Evolutionary conservation across 2,329 filamentous ascomycete genomes (phyloP).

Genomic region (Colletotrichum spinosum): DNA sequence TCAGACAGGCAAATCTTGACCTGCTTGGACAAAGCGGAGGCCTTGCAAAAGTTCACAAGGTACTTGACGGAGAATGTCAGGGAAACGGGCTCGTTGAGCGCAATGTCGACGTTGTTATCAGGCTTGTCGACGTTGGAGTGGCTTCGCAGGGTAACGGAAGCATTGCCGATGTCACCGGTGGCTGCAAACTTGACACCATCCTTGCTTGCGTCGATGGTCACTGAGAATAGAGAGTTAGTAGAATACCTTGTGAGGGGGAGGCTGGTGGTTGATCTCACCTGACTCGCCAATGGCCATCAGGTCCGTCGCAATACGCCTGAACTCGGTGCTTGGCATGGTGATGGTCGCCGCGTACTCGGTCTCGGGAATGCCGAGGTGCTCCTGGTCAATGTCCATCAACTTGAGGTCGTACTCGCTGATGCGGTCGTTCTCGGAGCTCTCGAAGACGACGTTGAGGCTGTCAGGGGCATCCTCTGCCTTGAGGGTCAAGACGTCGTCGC

Average conservation of each 20-base stretch:
- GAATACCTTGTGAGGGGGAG: too few species aligned
- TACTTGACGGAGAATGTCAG: slow-evolving; percentile 99
- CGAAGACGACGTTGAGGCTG: slow-evolving; percentile 94
- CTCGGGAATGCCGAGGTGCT: slow-evolving; percentile 97
- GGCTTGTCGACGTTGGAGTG: slow-evolving; percentile 92
- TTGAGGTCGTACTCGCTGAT: slow-evolving; percentile 99
- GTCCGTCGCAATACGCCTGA: slow-evolving; percentile 95
- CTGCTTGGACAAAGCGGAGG: slow-evolving; percentile 80
- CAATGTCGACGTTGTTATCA: slow-evolving; percentile 85
- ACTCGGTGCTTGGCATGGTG: slow-evolving; percentile 87
- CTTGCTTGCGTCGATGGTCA: slow-evolving; percentile 95
- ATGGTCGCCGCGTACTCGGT: slow-evolving; percentile 98
- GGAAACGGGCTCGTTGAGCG: slow-evolving; percentile 90
- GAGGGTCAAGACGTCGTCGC: slow-evolving; percentile 93
- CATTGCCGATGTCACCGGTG: slow-evolving; percentile 95
- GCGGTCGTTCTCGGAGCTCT: slow-evolving; percentile 87
- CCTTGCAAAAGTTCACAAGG: slow-evolving; percentile 99
- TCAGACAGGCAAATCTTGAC: slow-evolving; percentile 96
- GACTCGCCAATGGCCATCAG: slow-evolving; percentile 94
- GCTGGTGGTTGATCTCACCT: slow-evolving; percentile 67
- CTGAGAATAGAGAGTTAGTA: slow-evolving; percentile 60
- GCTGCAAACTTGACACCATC: slow-evolving; percentile 97
- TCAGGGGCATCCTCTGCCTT: slow-evolving; percentile 98
- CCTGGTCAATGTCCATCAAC: slow-evolving; percentile 99
- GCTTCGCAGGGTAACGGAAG: slow-evolving; percentile 89